These are phyloP conservation scores for Kalmusia sp. DNA, from an alignment of 2,329 filamentous ascomycete genomes.

Conservation along the genomic window DNA sequence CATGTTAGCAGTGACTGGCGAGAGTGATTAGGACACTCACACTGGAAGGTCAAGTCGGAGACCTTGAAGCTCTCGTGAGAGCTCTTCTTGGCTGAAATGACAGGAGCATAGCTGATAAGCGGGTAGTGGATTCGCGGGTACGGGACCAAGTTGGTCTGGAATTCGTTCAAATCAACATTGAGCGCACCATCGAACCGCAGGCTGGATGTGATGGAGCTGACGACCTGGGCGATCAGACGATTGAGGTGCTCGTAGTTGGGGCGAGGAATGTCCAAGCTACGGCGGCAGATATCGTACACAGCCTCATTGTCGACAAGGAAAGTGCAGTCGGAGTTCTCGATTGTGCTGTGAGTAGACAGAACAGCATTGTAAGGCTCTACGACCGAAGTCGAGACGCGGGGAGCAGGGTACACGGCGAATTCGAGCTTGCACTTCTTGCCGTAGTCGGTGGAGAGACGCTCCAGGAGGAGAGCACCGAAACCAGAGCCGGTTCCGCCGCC, in stretches of 20 bases:
- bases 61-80: slow-evolving; percentile 89
- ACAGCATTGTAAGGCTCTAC: slow-evolving; percentile 79
- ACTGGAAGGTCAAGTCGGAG: slow-evolving; percentile 76
- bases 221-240: slow-evolving; percentile 75
- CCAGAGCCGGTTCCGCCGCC: slow-evolving; percentile 76
- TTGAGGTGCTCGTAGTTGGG: slow-evolving; percentile 76
- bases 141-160: slow-evolving; percentile 78
- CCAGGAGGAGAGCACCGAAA: slow-evolving; percentile 74
- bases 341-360: slow-evolving; percentile 76
- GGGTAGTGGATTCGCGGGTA: slow-evolving; percentile 79
- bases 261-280: slow-evolving; percentile 73
- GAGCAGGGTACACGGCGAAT: slow-evolving; percentile 75
- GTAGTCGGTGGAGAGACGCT: slow-evolving; percentile 76
- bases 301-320: slow-evolving; percentile 79
- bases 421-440: slow-evolving; percentile 81
- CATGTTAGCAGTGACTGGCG: slow-evolving; percentile 31
- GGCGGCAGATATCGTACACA: slow-evolving; percentile 77
- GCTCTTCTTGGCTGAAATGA: slow-evolving; percentile 76
- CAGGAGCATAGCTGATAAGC: slow-evolving; percentile 74
- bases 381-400: slow-evolving; percentile 72
- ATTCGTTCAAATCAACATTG: slow-evolving; percentile 78
- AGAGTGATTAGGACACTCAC: slow-evolving; percentile 48
- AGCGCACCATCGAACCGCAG: slow-evolving; percentile 75
- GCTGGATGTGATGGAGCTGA: slow-evolving; percentile 76
- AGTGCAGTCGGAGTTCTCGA: slow-evolving; percentile 81